phyloP scores from a whole-genome alignment of 768 basidiomycete genomes.

The Nidularia sp. region DNA sequence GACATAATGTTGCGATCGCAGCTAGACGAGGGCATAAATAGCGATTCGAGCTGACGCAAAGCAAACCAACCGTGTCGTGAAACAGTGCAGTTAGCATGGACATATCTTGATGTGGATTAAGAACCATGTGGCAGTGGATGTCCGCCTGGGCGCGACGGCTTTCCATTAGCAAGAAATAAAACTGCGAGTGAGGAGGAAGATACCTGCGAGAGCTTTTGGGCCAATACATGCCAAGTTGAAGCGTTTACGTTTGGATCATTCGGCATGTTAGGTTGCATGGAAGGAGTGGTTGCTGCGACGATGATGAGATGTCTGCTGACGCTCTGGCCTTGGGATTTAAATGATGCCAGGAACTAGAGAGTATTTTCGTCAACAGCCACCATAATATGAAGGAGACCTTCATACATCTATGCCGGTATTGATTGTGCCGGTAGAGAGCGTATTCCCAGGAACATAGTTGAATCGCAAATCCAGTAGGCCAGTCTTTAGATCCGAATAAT shows the following conservation, averaged over 20 bases:
- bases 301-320: constrained; percentile 6
- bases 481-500: constrained; percentile 33
- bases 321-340: constrained; percentile 14
- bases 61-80: constrained; percentile 35
- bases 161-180: not conserved
- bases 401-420: constrained; percentile 42
- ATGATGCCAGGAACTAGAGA: constrained; percentile 28
- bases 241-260: too few species aligned
- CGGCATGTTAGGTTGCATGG: not conserved
- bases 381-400: constrained; percentile 1
- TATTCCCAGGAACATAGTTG: constrained; percentile 35
- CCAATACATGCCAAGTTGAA: not conserved
- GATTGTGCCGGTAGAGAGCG: constrained; percentile 39
- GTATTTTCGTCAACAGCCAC: constrained; percentile 2
- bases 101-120: constrained; percentile 43
- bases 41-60: too few species aligned
- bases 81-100: constrained; percentile 40
- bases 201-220: not conserved
- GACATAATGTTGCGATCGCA: constrained; percentile 31
- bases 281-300: constrained; percentile 5
- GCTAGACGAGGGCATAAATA: constrained; percentile 14
- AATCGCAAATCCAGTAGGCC: constrained; percentile 38
- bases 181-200: not conserved
- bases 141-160: constrained; percentile 30
- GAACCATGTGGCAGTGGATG: constrained; percentile 57